Percentiles rank a stretch among this genome's conserved stretches.
These are phyloP conservation scores for Mercurialis annua DNA, from an alignment of 345 rosid species.

Conservation along the genomic window DNA sequence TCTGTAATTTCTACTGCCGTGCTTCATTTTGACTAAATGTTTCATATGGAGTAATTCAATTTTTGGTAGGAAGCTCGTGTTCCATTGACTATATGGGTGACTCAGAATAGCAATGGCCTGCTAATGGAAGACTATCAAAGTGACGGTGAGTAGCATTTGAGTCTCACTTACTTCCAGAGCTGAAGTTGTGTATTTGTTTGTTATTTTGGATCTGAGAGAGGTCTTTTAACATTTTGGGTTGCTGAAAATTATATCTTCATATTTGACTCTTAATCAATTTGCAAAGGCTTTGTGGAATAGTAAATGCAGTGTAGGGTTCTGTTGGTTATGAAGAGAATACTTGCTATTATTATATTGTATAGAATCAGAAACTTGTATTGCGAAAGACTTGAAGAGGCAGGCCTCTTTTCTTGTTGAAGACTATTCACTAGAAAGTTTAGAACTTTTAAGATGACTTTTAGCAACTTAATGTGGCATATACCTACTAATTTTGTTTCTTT, in stretches of 20 bases:
- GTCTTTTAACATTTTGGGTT: no score
- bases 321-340: neutral
- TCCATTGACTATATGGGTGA: conserved; percentile 82
- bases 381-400: neutral
- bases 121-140: conserved; percentile 62
- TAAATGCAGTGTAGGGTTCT: no score
- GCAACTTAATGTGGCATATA: neutral
- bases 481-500: neutral
- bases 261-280: no score
- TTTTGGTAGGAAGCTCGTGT: conserved; percentile 73
- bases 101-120: conserved; percentile 71
- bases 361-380: neutral
- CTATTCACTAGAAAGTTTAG: neutral
- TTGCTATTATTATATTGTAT: neutral
- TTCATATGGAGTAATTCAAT: conserved; percentile 6
- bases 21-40: neutral
- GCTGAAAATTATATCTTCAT: no score
- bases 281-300: no score
- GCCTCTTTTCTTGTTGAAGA: neutral
- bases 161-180: neutral
- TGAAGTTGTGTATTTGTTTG: neutral
- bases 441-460: neutral
- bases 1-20: neutral
- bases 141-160: conserved; percentile 50
- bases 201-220: neutral